A percentile compares a stretch with the other conserved stretches of the same genome.
Conservation (phyloP, 495 filamentous ascomycete genomes). For the Hypoxylon trugodes region DNA sequence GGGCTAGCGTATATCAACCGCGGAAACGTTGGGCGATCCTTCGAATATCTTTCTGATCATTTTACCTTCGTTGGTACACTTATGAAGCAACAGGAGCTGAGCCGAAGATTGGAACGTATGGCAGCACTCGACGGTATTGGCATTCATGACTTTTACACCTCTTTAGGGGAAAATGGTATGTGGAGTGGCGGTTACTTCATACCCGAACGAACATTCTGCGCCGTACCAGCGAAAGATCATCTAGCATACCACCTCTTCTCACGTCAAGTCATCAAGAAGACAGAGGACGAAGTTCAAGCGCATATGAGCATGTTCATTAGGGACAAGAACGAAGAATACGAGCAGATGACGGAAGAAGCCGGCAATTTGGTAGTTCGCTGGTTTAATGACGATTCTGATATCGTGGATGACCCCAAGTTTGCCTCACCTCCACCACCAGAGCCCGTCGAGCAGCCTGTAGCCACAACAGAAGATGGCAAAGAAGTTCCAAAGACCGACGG, state of each 20-base stretch:
- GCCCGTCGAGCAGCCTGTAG: constrained; percentile 40
- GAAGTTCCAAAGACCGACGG: constrained; percentile 39
- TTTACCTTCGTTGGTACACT: constrained; percentile 58
- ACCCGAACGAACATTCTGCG: constrained; percentile 61
- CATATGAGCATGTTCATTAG: constrained; percentile 86
- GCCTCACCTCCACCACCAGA: constrained; percentile 34
- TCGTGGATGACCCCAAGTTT: constrained; percentile 55
- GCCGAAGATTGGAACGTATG: constrained; percentile 50
- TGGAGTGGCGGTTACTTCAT: constrained; percentile 65
- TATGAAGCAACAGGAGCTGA: constrained; percentile 54
- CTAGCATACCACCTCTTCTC: constrained; percentile 57
- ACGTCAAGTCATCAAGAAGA: constrained; percentile 74
- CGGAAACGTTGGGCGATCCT: constrained; percentile 56
- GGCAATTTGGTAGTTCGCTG: constrained; percentile 65
- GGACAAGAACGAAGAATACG: constrained; percentile 79
- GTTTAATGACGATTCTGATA: constrained; percentile 56
- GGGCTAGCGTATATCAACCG: constrained; percentile 59
- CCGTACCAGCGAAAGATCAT: constrained; percentile 52
- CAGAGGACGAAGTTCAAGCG: constrained; percentile 80
- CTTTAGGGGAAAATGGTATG: constrained; percentile 59
- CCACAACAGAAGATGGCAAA: constrained; percentile 49
- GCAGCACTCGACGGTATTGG: constrained; percentile 52
- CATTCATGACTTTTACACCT: constrained; percentile 48
- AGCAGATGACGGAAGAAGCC: constrained; percentile 70
- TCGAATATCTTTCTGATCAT: constrained; percentile 58